Evolutionary conservation across 202 grass and related monocot genomes (phyloP).

Genomic region (Saccharum hybrid): DNA sequence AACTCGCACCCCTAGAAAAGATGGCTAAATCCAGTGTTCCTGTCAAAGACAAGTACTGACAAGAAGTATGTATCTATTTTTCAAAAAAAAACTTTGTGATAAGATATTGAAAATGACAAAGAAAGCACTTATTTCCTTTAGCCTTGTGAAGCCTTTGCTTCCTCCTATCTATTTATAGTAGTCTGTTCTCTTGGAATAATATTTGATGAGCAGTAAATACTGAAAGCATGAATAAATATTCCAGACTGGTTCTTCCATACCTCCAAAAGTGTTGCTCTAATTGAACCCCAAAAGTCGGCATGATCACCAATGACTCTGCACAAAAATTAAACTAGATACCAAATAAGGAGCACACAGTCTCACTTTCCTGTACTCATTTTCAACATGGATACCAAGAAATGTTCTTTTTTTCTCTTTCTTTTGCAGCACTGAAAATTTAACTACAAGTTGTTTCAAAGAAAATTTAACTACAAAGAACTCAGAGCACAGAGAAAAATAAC

Average conservation of each 20-base stretch:
- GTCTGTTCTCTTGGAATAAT: background rate
- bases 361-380: background rate
- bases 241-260: conserved; percentile 42
- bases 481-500: background rate
- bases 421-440: background rate
- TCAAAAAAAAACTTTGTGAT: background rate
- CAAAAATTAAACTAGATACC: conserved; percentile 17
- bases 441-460: background rate
- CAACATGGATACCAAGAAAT: conserved; percentile 6
- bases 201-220: background rate
- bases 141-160: background rate
- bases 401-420: background rate
- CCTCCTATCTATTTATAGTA: background rate
- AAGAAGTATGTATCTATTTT: background rate
- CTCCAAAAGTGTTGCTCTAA: conserved; percentile 80
- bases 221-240: background rate
- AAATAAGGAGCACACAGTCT: conserved; percentile 6
- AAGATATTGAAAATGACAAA: background rate
- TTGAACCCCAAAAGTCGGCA: conserved; percentile 77
- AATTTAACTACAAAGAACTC: background rate
- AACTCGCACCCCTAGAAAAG: background rate
- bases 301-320: conserved; percentile 77
- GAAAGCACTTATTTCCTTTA: background rate
- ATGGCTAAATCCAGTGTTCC: background rate
- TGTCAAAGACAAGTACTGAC: background rate